A percentile compares a stretch with the other conserved stretches of the same genome.
These are phyloP conservation scores for Corrigiola litoralis DNA, from an alignment of 179 eudicot species.

Conservation along the genomic window DNA sequence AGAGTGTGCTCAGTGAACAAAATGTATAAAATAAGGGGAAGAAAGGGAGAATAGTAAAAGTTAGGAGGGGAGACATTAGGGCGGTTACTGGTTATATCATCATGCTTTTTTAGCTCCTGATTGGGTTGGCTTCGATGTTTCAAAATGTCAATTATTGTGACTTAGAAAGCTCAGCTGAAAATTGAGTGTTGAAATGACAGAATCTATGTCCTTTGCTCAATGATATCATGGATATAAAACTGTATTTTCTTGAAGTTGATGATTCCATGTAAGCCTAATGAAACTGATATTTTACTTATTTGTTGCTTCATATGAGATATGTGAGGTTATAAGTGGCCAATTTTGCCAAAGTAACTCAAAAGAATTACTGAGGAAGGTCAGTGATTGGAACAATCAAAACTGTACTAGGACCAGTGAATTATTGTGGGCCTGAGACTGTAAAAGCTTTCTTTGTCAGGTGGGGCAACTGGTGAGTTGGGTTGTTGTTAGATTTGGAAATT, in stretches of 20 bases:
- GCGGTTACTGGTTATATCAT: neutral
- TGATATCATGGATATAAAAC: neutral
- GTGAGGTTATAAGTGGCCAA: neutral
- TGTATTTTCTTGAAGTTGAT: neutral
- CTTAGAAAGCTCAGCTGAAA: conserved; percentile 4
- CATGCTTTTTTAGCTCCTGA: neutral
- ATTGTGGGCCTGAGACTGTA: conserved; percentile 44
- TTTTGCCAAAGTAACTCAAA: neutral
- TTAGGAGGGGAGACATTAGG: neutral
- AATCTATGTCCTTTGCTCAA: neutral
- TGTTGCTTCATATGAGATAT: conserved; percentile 4
- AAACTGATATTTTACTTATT: neutral
- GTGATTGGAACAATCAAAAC: conserved; percentile 8
- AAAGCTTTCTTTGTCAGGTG: conserved; percentile 46
- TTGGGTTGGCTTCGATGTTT: conserved; percentile 4
- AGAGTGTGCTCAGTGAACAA: neutral
- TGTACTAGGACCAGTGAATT: conserved; percentile 5
- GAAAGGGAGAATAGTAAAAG: neutral
- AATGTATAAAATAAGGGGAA: neutral
- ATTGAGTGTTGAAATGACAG: neutral
- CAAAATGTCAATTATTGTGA: neutral
- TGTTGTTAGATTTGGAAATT: conserved; percentile 37
- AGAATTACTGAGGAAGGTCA: conserved; percentile 5
- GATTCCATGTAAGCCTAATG: neutral
- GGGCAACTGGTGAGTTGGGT: conserved; percentile 38